Conservation (phyloP, 176 grass and related monocot genomes). For the Otatea glauca region DNA sequence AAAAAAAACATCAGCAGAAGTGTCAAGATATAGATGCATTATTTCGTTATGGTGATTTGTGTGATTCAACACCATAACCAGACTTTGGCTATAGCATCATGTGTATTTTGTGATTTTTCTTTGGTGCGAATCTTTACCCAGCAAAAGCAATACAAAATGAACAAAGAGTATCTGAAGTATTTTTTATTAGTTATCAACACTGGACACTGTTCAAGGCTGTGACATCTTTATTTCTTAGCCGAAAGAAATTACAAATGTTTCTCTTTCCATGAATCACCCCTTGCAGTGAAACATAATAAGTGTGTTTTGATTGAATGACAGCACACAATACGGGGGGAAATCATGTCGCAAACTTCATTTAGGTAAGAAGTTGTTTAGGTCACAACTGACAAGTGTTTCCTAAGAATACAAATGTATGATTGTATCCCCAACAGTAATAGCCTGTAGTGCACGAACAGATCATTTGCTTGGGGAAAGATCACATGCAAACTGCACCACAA, state of each 20-base stretch:
- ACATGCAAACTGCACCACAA: not conserved
- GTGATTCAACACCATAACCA: constrained; percentile 7
- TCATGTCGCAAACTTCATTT: constrained; percentile 10
- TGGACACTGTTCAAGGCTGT: not conserved
- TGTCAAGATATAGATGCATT: not conserved
- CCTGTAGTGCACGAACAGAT: not conserved
- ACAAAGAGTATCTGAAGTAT: not conserved
- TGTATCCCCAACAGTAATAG: not conserved
- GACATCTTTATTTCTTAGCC: not conserved
- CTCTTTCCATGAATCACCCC: not conserved
- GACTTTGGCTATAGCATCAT: not conserved
- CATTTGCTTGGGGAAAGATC: not conserved
- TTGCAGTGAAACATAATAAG: constrained; percentile 3
- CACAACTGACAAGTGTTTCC: not conserved
- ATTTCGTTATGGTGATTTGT: not conserved
- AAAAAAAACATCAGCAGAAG: not conserved
- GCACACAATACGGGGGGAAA: not conserved
- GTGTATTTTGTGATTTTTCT: not conserved
- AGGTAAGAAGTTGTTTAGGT: not conserved
- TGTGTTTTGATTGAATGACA: constrained; percentile 3
- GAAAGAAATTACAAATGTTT: constrained; percentile 13
- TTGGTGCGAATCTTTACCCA: not conserved
- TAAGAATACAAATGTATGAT: not conserved
- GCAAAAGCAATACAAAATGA: not conserved
- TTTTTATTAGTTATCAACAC: not conserved